Conservation (phyloP, 306 rosid species). For the Oxytropis ochrocephala region DNA sequence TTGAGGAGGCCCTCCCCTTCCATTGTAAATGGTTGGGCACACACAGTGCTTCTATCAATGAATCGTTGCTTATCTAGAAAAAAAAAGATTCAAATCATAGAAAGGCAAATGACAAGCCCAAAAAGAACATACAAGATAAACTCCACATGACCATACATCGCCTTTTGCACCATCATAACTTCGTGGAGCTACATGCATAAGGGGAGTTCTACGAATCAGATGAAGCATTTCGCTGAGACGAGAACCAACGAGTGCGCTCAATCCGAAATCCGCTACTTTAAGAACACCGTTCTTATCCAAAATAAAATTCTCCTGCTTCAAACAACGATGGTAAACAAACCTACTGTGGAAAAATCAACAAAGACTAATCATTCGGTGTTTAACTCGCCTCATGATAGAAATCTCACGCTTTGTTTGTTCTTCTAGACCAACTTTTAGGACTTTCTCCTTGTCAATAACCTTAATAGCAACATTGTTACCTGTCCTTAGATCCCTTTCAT, state of each 20-base stretch:
- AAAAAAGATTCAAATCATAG: conserved; percentile 30
- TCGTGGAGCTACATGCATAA: conserved; percentile 37
- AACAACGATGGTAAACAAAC: conserved; percentile 42
- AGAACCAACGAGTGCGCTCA: conserved; percentile 32
- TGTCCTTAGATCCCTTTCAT: conserved; percentile 34
- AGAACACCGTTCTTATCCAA: conserved; percentile 37
- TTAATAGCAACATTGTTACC: conserved; percentile 36
- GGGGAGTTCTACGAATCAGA: conserved; percentile 41
- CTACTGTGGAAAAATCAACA: conserved; percentile 34
- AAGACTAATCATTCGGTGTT: conserved; percentile 35
- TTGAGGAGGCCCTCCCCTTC: no score
- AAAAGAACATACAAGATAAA: conserved; percentile 35
- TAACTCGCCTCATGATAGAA: conserved; percentile 26
- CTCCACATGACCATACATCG: conserved; percentile 45
- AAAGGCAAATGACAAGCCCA: conserved; percentile 39
- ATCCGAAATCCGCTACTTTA: conserved; percentile 42
- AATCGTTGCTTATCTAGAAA: no score
- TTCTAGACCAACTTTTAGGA: conserved; percentile 18
- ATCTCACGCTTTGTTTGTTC: conserved; percentile 36
- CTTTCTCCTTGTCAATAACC: conserved; percentile 37
- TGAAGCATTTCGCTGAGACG: conserved; percentile 17
- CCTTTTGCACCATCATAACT: conserved; percentile 36
- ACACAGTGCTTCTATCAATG: no score
- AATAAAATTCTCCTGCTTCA: conserved; percentile 45
- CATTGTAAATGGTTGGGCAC: no score